Percentiles rank a stretch among this genome's conserved stretches.
phyloP scores from a whole-genome alignment of 2,329 filamentous ascomycete genomes.

The Claviceps quebecensis region DNA sequence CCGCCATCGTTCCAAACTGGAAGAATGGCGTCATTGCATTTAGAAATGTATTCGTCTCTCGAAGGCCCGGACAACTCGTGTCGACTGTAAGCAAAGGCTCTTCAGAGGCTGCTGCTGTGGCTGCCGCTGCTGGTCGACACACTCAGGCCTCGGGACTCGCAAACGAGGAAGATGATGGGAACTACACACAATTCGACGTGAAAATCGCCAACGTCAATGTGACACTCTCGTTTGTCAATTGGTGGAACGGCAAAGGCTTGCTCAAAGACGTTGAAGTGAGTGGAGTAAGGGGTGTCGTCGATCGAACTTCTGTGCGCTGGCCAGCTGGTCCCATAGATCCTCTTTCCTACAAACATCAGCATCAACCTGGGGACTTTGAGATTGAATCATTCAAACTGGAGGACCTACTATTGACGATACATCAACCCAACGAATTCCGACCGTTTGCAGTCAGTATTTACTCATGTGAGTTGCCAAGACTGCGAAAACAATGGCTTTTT shows the following conservation, averaged over 20 bases:
- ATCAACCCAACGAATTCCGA: constrained; percentile 82
- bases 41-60: constrained; percentile 89
- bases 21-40: constrained; percentile 90
- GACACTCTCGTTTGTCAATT: constrained; percentile 92
- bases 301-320: constrained; percentile 73
- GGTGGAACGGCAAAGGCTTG: constrained; percentile 93
- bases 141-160: constrained; percentile 19
- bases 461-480: constrained; percentile 81
- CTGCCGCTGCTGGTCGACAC: constrained; percentile 59
- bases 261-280: constrained; percentile 87
- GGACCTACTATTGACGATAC: constrained; percentile 79
- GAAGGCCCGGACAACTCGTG: constrained; percentile 67
- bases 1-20: constrained; percentile 94
- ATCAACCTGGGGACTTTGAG: constrained; percentile 87
- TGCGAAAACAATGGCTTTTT: constrained; percentile 93
- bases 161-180: constrained; percentile 61
- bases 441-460: constrained; percentile 93
- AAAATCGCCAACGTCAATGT: constrained; percentile 94
- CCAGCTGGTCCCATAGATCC: constrained; percentile 54
- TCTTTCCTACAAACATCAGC: constrained; percentile 73
- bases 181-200: constrained; percentile 95
- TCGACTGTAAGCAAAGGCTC: constrained; percentile 89
- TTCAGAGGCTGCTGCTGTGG: constrained; percentile 71
- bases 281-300: constrained; percentile 82
- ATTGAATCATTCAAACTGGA: constrained; percentile 95